Evolutionary conservation across 225 moss, liverwort and hornwort species (phyloP), one percentile per base, ranked within the genome.

Genomic region (Marchantia paleacea): DNA sequence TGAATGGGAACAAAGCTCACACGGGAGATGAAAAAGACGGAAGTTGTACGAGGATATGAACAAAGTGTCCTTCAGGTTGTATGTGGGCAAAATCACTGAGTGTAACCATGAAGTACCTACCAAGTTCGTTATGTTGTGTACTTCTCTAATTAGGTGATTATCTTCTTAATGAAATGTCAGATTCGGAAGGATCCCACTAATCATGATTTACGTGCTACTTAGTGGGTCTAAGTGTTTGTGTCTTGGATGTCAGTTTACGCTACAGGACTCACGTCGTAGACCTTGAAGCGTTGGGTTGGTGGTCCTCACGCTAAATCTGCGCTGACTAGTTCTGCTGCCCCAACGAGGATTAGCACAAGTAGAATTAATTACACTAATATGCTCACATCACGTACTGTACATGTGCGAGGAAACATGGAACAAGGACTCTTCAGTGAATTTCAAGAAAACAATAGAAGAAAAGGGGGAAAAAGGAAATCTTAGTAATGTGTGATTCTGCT

Each of bases 191-290:
- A 48, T 50, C 30, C 3, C 49, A 22, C 49, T 71, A 71, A 71
- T 71, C 71, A 50, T 71, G 71, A 19, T 71, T n/a, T 71, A 71
- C 49, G 14, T 71, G 71, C 47, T 71, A 22, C 19, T 71, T 6
- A 50, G 71, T 71, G 71, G 49, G 16, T 70, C 28, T 39, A 47
- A 8, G 69, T 4, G 13, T 25, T 16, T 48, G 69, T 39, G 15
- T 48, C 47, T 11, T 15, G n/a, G 20, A 64, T 64, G 64, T 64
- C 64, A 64, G 64, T 19, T 24, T 64, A 64, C 18, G n/a, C 25
- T 30, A 31, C n/a, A 22, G 8, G n/a, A 39, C 39, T 62, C n/a
- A 62, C n/a, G 62, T 62, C 62, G 10, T 24, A 22, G 62, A 68
- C 15, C 68, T 13, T 14, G 68, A 16, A 60, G 25, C 12, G 10